A percentile compares a stretch with the other conserved stretches of the same genome.
These are phyloP conservation scores for Mycena rosella DNA, from an alignment of 768 basidiomycete genomes.

Conservation along the genomic window DNA sequence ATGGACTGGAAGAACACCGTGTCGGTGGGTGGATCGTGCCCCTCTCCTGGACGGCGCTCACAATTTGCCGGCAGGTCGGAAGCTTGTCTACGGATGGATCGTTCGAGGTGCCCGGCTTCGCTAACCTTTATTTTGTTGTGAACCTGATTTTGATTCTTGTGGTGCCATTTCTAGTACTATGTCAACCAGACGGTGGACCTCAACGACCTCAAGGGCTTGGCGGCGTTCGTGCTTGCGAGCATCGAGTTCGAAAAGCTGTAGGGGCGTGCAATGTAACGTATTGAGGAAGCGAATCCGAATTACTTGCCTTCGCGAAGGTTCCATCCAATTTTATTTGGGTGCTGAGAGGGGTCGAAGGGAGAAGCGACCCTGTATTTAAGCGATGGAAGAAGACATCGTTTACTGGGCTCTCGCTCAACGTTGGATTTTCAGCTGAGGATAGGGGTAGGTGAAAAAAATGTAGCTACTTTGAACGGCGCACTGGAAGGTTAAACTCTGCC, in stretches of 20 bases:
- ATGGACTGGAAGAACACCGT: conserved; percentile 62
- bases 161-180: conserved; percentile 52
- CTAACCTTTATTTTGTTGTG: neutral
- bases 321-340: no score
- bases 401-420: neutral
- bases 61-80: conserved; percentile 49
- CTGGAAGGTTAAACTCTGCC: conserved; percentile 7
- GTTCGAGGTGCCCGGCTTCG: conserved; percentile 47
- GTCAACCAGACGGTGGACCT: conserved; percentile 52
- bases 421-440: neutral
- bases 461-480: neutral
- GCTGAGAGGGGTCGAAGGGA: no score
- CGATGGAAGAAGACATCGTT: neutral
- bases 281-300: no score
- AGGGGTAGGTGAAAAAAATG: neutral
- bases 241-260: conserved; percentile 54
- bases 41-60: neutral
- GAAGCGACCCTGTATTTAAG: no score
- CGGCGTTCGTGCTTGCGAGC: conserved; percentile 61
- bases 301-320: no score
- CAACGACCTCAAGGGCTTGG: conserved; percentile 62
- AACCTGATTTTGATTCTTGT: conserved; percentile 1
- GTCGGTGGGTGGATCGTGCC: conserved; percentile 44
- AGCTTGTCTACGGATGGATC: conserved; percentile 54
- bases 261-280: neutral